Percentiles rank a stretch among this genome's conserved stretches.
phyloP scores from a whole-genome alignment of 1,139 yeast species.

The Yamadazyma oceani region DNA sequence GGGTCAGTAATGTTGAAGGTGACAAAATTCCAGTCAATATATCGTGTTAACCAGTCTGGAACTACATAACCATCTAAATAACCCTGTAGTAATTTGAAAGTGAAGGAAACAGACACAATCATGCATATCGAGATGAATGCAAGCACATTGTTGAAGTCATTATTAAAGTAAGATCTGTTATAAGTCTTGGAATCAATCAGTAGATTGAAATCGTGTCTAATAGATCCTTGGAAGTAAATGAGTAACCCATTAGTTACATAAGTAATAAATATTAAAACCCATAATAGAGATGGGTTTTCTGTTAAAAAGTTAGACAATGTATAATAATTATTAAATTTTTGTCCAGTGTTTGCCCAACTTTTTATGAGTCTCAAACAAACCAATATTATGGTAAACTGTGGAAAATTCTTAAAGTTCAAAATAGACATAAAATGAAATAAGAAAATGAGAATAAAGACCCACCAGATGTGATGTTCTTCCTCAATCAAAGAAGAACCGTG shows the following conservation, averaged over 20 bases:
- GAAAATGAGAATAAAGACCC: conserved; percentile 59
- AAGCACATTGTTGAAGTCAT: conserved; percentile 20
- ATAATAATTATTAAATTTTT: conserved; percentile 56
- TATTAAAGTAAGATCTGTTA: conserved; percentile 12
- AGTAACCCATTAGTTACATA: conserved; percentile 26
- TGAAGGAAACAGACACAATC: conserved; percentile 40
- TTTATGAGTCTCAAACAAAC: conserved; percentile 59
- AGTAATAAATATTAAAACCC: conserved; percentile 51
- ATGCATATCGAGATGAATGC: conserved; percentile 43
- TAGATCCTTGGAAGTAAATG: conserved; percentile 30
- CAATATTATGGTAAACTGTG: conserved; percentile 30
- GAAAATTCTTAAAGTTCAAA: conserved; percentile 11
- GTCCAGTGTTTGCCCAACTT: conserved; percentile 92
- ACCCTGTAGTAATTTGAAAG: conserved; percentile 61
- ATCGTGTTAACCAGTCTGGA: conserved; percentile 36
- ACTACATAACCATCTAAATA: conserved; percentile 52
- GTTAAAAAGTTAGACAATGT: conserved; percentile 50
- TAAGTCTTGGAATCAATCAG: conserved; percentile 8
- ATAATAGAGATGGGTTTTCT: conserved; percentile 32
- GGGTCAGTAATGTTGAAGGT: conserved; percentile 23
- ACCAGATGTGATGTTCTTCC: conserved; percentile 97
- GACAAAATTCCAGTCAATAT: conserved; percentile 33
- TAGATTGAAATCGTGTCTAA: conserved; percentile 17
- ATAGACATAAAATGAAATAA: conserved; percentile 14
- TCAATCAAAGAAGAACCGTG: conserved; percentile 94